A percentile compares a stretch with the other conserved stretches of the same genome.
Conservation (phyloP, 305 asterid species). For the Fraxinus baroniana region DNA sequence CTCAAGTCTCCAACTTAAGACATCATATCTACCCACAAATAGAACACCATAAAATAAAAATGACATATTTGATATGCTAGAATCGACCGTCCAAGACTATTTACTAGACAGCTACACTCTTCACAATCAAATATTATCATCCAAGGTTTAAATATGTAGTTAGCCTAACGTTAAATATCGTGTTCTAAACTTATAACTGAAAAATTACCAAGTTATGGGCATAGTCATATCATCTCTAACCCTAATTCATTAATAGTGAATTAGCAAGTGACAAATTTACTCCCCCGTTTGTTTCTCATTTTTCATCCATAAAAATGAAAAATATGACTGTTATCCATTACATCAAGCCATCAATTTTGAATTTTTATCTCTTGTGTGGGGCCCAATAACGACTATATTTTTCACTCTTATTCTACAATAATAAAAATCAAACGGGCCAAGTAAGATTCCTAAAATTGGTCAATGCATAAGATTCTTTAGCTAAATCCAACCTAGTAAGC, state of each 20-base stretch:
- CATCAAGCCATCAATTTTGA: too few relatives aligned
- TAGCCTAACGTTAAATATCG: neutral
- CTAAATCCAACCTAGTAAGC: constrained; percentile 2
- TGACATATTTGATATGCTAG: neutral
- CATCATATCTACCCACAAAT: neutral
- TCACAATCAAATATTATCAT: neutral
- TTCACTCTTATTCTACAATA: too few relatives aligned
- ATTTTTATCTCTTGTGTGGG: too few relatives aligned
- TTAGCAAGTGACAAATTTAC: neutral
- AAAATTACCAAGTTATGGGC: neutral
- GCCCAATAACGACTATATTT: too few relatives aligned
- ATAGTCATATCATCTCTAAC: neutral
- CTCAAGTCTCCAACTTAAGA: neutral
- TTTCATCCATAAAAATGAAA: too few relatives aligned
- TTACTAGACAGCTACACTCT: neutral
- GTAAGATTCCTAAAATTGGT: neutral
- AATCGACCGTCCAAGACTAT: neutral
- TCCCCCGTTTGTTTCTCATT: too few relatives aligned
- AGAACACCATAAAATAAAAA: neutral
- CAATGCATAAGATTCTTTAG: neutral
- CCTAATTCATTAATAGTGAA: neutral
- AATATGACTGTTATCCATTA: too few relatives aligned
- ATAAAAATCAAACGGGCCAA: too few relatives aligned
- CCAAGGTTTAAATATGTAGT: neutral
- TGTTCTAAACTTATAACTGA: neutral